Base-by-base conservation (phyloP, 345 rosid species). In the Clarkia xantiana region DNA sequence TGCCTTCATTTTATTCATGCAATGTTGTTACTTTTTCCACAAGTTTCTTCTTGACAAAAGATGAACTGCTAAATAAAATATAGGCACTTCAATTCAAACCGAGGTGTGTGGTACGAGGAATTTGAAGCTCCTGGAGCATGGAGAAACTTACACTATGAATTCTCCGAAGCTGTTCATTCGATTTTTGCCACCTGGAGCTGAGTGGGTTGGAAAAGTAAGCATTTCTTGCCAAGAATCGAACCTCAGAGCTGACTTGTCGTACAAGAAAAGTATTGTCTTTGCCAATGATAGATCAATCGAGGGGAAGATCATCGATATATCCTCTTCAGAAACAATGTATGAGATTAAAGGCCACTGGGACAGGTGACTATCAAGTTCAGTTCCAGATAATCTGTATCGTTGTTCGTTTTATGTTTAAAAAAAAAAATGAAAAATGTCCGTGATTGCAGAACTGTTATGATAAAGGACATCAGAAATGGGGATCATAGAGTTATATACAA, bases 111-210 rank as follows among this genome's bases (percentile, higher is more conserved):
- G 95, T 1, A 74, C 61, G 58, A 81, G 75, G 70, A 66, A 62
- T 7, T 69, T 90, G 52, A 86, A 70, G 73, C 84, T 90, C 2
- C 57, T 65, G 0, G 69, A 62, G 5, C 61, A 57, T 13, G 65
- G 64, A 34, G 97, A 90, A 61, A 86, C 80, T 25, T 90, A 86
- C 50, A 73, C 62, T 66, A 83, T 81, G 91, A 83, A 86, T 60
- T 64, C 82, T 18, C 95, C 97, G 2, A 79, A 70, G 40, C 79
- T 82, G 14, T 45, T 64, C 18, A 71, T 82, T 51, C 73, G 65
- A 42, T 65, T 90, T 54, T 53, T 90, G 18, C 95, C 95, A 0
- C 86, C 81, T 1, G 66, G 69, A 1, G 65, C 68, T 18, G 81
- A 79, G 41, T 86, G 95, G 95, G 64, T 67, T 46, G 94, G 95